Evolutionary conservation across 202 grass and related monocot genomes (phyloP).

Genomic region (Dendrocalamus latiflorus): DNA sequence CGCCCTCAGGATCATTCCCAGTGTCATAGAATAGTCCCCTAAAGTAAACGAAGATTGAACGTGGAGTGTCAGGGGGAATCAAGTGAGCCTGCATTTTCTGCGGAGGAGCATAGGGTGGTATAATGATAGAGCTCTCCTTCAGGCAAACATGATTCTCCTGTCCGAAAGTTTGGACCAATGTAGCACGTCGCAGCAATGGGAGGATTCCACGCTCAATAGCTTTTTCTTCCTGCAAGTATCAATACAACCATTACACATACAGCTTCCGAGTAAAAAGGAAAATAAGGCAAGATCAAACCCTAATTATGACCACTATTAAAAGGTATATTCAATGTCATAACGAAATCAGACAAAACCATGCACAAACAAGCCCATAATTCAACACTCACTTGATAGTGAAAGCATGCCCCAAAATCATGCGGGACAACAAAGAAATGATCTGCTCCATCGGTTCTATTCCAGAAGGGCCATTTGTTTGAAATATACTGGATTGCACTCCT

Average conservation of each 20-base stretch:
- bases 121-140: conserved; percentile 95
- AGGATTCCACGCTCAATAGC: too few relatives aligned
- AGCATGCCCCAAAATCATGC: too few relatives aligned
- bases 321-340: not conserved
- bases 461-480: too few relatives aligned
- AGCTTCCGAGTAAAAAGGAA: not conserved
- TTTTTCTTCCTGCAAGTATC: conserved; percentile 64
- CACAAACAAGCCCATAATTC: too few relatives aligned
- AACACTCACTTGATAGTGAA: too few relatives aligned
- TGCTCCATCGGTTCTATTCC: too few relatives aligned
- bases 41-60: conserved; percentile 95
- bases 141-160: conserved; percentile 95
- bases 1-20: conserved; percentile 90
- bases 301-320: not conserved
- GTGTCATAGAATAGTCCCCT: conserved; percentile 92
- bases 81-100: conserved; percentile 97
- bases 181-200: too few relatives aligned
- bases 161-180: conserved; percentile 92
- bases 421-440: too few relatives aligned
- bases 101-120: conserved; percentile 88
- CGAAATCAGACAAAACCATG: too few relatives aligned
- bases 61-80: conserved; percentile 81
- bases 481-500: too few relatives aligned
- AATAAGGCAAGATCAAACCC: not conserved
- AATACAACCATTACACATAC: not conserved